Base-by-base conservation (phyloP, 768 basidiomycete species). In the Agrocybe pediades region DNA sequence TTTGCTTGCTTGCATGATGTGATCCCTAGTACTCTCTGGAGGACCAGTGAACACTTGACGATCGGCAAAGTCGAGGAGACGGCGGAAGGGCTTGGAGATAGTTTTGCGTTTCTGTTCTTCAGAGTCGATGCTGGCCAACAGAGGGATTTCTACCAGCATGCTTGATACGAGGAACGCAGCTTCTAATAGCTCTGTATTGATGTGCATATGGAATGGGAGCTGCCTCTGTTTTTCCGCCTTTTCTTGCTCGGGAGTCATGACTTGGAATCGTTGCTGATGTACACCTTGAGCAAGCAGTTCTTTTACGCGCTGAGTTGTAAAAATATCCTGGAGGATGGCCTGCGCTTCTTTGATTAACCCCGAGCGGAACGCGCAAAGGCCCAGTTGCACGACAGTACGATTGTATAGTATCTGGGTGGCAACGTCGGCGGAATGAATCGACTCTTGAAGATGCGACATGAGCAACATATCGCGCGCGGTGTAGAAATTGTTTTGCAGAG, bases 151-250 rank as follows among this genome's bases (percentile, higher is more conserved):
- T 33, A 98, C 89, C 30, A 99, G 82, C 97, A 99, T 99, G 74
- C 95, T 98, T 15, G 93, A 95, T 16, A 97, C 95, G 40, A 99
- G 81, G 79, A 98, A 99, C 1, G 94, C 97, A 17, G 95, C 95
- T 71, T 98, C 97, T 51, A 98, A 78, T 8, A 99, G 79, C 71
- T 98, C 97, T 13, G 97, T 93, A 75, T 98, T 99, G 73, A 98
- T 95, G 72, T 99, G 97, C 90, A 98, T 91, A 71, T 99, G 97
- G 87, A 98, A 99, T 24, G 97, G 97, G 20, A 99, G 80, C 63
- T 98, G 93, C 27, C 97, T 84, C 60, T 94, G 88, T 60, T 95
- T 92, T 70, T 99, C 97, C 2, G 95, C 87, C 66, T 95, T 91
- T 70, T 99, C 97, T 72, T 99, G 97, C 70, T 99, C 97, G 1